Conservation (phyloP, 139 green algal genomes). For the Chlamydomonas applanata region DNA sequence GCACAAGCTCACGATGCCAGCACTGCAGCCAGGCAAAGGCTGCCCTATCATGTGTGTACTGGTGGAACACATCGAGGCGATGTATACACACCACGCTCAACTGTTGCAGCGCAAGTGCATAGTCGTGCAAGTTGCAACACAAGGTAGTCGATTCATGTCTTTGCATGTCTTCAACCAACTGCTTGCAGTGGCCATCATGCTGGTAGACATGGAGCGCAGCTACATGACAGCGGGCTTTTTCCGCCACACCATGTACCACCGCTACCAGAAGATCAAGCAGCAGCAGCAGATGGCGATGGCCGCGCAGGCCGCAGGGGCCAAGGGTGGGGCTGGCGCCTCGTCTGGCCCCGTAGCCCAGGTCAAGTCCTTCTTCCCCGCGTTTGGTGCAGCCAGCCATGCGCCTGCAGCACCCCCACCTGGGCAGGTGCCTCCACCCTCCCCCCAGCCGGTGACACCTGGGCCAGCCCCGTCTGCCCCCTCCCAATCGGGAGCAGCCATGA, state of each 20-base stretch:
- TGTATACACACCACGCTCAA: too few species aligned
- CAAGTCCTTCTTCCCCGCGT: slow-evolving; percentile 32
- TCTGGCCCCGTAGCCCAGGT: background rate
- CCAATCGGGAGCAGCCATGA: background rate
- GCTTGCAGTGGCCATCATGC: slow-evolving; percentile 70
- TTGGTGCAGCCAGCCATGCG: slow-evolving; percentile 15
- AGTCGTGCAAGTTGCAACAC: background rate
- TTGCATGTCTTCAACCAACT: background rate
- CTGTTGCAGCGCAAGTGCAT: background rate
- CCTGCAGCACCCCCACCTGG: background rate
- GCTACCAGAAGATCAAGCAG: slow-evolving; percentile 40
- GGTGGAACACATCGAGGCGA: too few species aligned
- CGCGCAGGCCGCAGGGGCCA: background rate
- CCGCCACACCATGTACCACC: slow-evolving; percentile 65
- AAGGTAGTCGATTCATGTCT: background rate
- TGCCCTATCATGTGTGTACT: too few species aligned
- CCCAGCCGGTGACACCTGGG: background rate
- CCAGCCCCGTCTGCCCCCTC: too few species aligned
- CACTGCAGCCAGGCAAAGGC: too few species aligned
- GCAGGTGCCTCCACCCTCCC: background rate
- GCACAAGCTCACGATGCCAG: too few species aligned
- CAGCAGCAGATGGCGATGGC: slow-evolving; percentile 29
- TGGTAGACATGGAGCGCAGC: slow-evolving; percentile 88
- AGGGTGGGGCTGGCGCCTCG: background rate
- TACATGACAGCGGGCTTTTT: slow-evolving; percentile 90